These are phyloP conservation scores for Solanum megistacrolobum DNA, from an alignment of 257 asterid genomes.

Conservation along the genomic window DNA sequence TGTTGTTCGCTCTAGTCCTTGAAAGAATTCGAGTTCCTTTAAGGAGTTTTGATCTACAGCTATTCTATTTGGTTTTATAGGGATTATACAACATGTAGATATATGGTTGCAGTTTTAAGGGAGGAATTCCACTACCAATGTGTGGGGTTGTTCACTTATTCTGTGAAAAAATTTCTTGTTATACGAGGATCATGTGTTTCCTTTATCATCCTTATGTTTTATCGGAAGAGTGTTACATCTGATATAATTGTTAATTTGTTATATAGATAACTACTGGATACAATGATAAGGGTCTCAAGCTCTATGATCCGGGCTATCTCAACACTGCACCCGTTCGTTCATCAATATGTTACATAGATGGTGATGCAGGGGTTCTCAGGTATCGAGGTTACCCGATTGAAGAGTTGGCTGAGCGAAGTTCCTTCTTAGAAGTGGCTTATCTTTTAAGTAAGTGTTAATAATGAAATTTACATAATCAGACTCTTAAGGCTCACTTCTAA, in stretches of 20 bases:
- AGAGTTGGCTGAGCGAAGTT: neutral
- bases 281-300: constrained; percentile 89
- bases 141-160: neutral
- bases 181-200: neutral
- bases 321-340: constrained; percentile 98
- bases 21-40: too few species aligned
- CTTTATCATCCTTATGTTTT: neutral
- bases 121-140: neutral
- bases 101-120: neutral
- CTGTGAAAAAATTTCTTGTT: neutral
- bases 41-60: too few species aligned
- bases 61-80: too few species aligned
- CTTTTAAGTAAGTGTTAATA: constrained; percentile 60
- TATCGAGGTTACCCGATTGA: constrained; percentile 4
- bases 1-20: too few species aligned
- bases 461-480: neutral
- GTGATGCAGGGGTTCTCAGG: constrained; percentile 1
- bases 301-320: constrained; percentile 94
- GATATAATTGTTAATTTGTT: neutral
- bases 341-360: constrained; percentile 46
- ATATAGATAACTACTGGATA: constrained; percentile 58
- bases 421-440: constrained; percentile 65
- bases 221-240: neutral
- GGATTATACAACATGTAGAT: too few species aligned
- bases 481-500: neutral